Base-by-base conservation (phyloP, 2,329 filamentous ascomycete genomes). In the Talaromyces sp. region DNA sequence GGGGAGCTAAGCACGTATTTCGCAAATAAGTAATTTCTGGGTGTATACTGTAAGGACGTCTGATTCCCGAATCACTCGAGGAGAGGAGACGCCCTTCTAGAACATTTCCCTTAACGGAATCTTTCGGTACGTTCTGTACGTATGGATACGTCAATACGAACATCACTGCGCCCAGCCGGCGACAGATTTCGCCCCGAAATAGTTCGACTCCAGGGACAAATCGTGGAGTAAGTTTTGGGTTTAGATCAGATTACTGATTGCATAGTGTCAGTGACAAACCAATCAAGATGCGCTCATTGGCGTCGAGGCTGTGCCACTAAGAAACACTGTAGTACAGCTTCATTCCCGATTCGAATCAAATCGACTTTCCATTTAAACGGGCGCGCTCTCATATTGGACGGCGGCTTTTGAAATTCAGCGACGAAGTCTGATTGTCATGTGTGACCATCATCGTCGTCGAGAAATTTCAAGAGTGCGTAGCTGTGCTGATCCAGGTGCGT, bases 171-270 rank as follows among this genome's bases (percentile, higher is more conserved):
- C 9, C 43, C 19, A 22, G 45, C 39, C 16, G 39, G 4, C n/a
- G 6, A 22, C n/a, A 56, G 19, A 56, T 56, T 33, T 24, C 52
- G 52, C 52, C 52, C 52, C 52, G 52, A 56, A 56, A 56, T 56
- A 56, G 52, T 37, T 3, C 50, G 43, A 43, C 41, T 49, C 45
- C 22, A 27, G 43, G 14, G 22, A 49, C 24, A 33, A 50, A 31
- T 33, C 16, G 49, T 27, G 49, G 16, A 52, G 49, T 31, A 16
- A 27, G 3, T 22, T 27, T 49, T 49, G 45, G 19, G 5, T 49
- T 24, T 49, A 24, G 45, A 49, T 27, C 22, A 24, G 47, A 31
- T 31, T 31, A 50, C 47, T 31, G 27, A 31, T 31, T 31, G 27
- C 27, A 31, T 31, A 31, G 27, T 31, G 50, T 16, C 45, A 50